phyloP scores from a whole-genome alignment of 495 filamentous ascomycete genomes.

The Articulospora tetracladia region DNA sequence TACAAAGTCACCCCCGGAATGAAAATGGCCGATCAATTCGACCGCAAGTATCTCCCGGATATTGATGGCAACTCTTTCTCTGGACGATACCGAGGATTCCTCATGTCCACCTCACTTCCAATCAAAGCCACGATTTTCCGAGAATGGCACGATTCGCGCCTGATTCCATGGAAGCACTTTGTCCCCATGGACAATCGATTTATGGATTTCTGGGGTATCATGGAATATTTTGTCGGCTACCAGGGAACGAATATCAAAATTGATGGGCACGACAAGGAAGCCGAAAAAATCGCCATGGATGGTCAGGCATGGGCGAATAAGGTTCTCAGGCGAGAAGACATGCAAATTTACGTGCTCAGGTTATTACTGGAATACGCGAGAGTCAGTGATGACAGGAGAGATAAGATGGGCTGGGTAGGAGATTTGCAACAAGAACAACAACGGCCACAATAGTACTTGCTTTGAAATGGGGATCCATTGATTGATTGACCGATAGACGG shows the following conservation, averaged over 20 bases:
- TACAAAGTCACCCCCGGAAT: constrained; percentile 34
- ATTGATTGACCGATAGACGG: no score
- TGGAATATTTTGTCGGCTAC: constrained; percentile 74
- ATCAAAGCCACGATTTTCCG: constrained; percentile 72
- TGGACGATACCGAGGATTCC: constrained; percentile 66
- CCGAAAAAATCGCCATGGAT: constrained; percentile 56
- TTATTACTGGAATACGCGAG: constrained; percentile 70
- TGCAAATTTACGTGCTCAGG: constrained; percentile 66
- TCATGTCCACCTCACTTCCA: constrained; percentile 57
- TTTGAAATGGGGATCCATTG: no score
- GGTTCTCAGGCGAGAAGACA: constrained; percentile 67
- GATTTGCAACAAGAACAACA: constrained; percentile 36
- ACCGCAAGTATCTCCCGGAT: constrained; percentile 49
- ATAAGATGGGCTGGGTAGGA: constrained; percentile 62
- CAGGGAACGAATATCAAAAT: constrained; percentile 31
- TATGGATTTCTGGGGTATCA: constrained; percentile 68
- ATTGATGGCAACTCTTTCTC: constrained; percentile 73
- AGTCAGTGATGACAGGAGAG: constrained; percentile 60
- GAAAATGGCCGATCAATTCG: constrained; percentile 31
- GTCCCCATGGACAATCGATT: constrained; percentile 86
- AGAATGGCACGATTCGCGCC: constrained; percentile 70
- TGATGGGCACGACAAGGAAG: constrained; percentile 51
- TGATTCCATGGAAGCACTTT: constrained; percentile 70
- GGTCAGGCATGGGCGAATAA: constrained; percentile 65
- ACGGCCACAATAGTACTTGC: no score